Conservation (phyloP, 2,329 filamentous ascomycete species). For the Epichloe baconii region DNA sequence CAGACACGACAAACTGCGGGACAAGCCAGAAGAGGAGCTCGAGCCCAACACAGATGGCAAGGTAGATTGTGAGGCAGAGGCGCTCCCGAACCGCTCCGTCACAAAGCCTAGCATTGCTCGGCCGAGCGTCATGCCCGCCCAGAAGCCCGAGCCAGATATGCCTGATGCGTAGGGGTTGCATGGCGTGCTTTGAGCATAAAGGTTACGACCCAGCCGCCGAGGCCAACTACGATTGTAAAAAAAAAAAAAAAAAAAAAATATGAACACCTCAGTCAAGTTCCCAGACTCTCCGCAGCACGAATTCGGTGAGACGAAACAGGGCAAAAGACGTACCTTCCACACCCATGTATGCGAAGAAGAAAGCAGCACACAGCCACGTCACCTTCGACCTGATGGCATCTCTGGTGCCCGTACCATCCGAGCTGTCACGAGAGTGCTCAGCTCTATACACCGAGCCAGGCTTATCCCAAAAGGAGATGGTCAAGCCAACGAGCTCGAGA, state of each 20-base stretch:
- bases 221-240: conserved; percentile 29
- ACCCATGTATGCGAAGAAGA: conserved; percentile 62
- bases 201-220: conserved; percentile 68
- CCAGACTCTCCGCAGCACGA: no score
- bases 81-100: conserved; percentile 57
- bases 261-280: no score
- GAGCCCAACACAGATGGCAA: conserved; percentile 44
- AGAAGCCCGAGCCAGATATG: conserved; percentile 62
- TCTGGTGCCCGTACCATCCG: conserved; percentile 20
- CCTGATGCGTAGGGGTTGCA: conserved; percentile 54
- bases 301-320: no score
- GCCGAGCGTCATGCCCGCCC: conserved; percentile 63
- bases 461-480: conserved; percentile 45
- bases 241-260: no score
- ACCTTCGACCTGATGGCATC: conserved; percentile 32
- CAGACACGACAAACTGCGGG: conserved; percentile 42
- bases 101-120: conserved; percentile 56
- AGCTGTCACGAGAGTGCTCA: conserved; percentile 17
- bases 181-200: conserved; percentile 65
- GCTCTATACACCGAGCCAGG: conserved; percentile 40
- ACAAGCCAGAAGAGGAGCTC: conserved; percentile 47
- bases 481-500: conserved; percentile 40
- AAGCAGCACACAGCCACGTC: conserved; percentile 54
- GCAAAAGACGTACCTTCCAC: conserved; percentile 38
- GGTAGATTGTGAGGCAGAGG: conserved; percentile 44